Evolutionary conservation across 495 filamentous ascomycete species (phyloP).

Genomic region (Penicillium simplicissimum): DNA sequence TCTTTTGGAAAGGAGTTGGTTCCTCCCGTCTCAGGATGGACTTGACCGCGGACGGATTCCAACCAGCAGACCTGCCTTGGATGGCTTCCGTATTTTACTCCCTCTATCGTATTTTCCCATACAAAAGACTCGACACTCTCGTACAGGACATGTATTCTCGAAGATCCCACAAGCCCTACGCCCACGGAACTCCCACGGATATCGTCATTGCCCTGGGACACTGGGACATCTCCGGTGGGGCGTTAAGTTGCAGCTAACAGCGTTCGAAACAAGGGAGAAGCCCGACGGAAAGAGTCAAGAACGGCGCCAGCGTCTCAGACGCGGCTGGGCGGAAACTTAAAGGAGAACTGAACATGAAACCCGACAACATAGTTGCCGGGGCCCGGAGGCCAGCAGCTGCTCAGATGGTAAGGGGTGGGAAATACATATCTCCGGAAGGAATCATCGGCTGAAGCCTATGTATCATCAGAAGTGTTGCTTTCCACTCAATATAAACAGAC

Average conservation of each 20-base stretch:
- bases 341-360: background rate
- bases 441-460: background rate
- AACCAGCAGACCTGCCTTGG: background rate
- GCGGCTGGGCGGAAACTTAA: constrained; percentile 8
- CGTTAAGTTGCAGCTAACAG: constrained; percentile 9
- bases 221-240: constrained; percentile 5
- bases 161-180: background rate
- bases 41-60: background rate
- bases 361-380: no score
- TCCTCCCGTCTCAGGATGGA: background rate
- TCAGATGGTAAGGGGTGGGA: background rate
- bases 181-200: background rate
- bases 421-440: background rate
- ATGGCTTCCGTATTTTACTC: background rate
- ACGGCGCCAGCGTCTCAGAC: constrained; percentile 19
- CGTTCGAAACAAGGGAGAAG: constrained; percentile 25
- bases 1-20: background rate
- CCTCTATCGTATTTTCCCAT: background rate
- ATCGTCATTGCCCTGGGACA: background rate
- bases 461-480: background rate
- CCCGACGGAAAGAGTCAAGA: constrained; percentile 14
- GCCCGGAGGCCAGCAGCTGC: no score
- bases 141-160: background rate
- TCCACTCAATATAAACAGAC: background rate
- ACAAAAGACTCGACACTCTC: background rate